Evolutionary conservation across 805 yeast species (phyloP), one percentile per base, ranked within the genome.

Genomic region (Barnettozyma siamensis): DNA sequence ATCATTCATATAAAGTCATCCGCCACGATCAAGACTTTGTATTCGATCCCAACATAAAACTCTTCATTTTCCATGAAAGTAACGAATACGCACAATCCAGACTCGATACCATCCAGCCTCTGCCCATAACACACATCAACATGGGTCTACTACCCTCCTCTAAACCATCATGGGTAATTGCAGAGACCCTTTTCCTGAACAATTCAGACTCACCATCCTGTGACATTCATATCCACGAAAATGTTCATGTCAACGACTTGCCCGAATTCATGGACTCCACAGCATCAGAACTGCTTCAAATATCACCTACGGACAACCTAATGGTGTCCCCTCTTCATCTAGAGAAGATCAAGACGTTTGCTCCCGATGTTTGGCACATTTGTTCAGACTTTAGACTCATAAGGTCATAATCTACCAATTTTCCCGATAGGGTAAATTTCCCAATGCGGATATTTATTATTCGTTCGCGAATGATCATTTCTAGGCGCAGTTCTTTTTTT

Each of bases 321-420:
- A 29, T 21, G 20, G 23, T 45, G 2, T 19, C 19, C n/a, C 48
- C 53, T 5, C 20, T 32, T 1, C 79, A 76, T 45, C 45, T 80
- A 9, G 87, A 83, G 47, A 73, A 66, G 49, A 84, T 88, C 41
- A 88, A 87, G 62, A 83, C 91, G 0, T 87, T 80, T 68, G 94
- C 95, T 0, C 96, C 96, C 0, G 91, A 83, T 37, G 78, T 88
- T 2, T 81, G 85, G 81, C 96, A 87, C 50, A 64, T 84, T 2
- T 84, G 85, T 35, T 65, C 72, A 3, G 83, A 77, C 35, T 41
- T 50, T 16, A 31, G 21, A 20, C 27, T 42, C 5, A 24, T 30
- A 15, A 30, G 16, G 4, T 30, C 18, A 15, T 31, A 17, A 18
- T 13, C 34, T 31, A 26, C 29, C 29, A 26, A 26, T 8, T 26